These are phyloP conservation scores for Ramularia endophylla DNA, from an alignment of 2,329 filamentous ascomycete species.

Conservation along the genomic window DNA sequence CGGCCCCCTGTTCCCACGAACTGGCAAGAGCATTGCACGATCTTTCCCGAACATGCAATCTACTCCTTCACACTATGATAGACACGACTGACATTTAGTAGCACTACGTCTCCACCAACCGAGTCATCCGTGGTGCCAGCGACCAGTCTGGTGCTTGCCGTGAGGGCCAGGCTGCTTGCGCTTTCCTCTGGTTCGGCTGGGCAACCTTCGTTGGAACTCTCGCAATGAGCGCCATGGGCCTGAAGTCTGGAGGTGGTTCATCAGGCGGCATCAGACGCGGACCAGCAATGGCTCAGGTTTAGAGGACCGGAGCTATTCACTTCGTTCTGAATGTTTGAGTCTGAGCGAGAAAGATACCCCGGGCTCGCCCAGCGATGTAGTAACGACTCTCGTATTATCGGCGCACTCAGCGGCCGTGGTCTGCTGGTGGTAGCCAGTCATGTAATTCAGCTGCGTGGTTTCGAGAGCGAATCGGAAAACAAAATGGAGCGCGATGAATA, in stretches of 20 bases:
- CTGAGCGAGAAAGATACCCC: too few relatives aligned
- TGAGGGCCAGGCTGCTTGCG: conserved; percentile 66
- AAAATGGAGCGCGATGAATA: too few relatives aligned
- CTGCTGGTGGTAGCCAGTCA: too few relatives aligned
- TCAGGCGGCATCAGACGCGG: conserved; percentile 41
- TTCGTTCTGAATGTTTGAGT: too few relatives aligned
- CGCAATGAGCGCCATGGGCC: conserved; percentile 50
- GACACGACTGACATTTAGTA: conserved; percentile 10
- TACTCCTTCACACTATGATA: too few relatives aligned
- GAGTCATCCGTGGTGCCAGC: conserved; percentile 42
- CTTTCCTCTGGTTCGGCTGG: conserved; percentile 77
- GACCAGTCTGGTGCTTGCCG: conserved; percentile 60
- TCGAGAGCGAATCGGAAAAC: too few relatives aligned
- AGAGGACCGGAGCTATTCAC: conserved; percentile 21
- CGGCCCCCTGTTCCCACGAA: too few relatives aligned
- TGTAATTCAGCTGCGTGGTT: too few relatives aligned
- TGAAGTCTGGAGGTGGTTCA: conserved; percentile 43
- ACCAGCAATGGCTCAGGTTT: conserved; percentile 53
- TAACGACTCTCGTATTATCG: too few relatives aligned
- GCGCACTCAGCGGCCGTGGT: too few relatives aligned
- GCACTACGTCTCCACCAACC: conserved; percentile 35
- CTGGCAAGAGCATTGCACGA: neutral
- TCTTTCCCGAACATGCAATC: conserved; percentile 2
- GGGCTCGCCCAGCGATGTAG: too few relatives aligned
- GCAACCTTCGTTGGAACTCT: conserved; percentile 52